Evolutionary conservation across 768 basidiomycete genomes (phyloP).

Genomic region (Boletus subcaerulescens): DNA sequence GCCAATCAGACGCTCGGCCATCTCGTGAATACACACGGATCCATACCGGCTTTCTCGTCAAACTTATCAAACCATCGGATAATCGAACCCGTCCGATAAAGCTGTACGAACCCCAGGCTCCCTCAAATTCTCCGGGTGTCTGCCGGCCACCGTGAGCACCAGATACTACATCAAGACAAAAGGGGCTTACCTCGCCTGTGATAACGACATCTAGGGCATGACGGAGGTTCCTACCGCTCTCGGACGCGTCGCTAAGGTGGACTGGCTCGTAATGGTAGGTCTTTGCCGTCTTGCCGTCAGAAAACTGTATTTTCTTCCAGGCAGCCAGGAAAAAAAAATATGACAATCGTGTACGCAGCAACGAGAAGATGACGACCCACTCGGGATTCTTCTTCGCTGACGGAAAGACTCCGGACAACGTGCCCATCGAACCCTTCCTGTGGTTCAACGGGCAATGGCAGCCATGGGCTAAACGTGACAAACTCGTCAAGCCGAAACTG

Average conservation of each 20-base stretch:
- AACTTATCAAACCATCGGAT: slow-evolving; percentile 55
- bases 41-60: slow-evolving; percentile 62
- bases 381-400: slow-evolving; percentile 21
- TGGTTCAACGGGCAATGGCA: slow-evolving; percentile 30
- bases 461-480: slow-evolving; percentile 39
- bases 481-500: slow-evolving; percentile 49
- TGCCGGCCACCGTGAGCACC: slow-evolving; percentile 30
- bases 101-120: slow-evolving; percentile 65
- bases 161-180: slow-evolving; percentile 19
- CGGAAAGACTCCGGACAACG: slow-evolving; percentile 17
- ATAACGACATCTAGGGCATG: slow-evolving; percentile 37
- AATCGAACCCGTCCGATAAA: slow-evolving; percentile 55
- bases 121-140: slow-evolving; percentile 53
- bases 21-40: slow-evolving; percentile 6
- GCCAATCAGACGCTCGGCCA: background rate
- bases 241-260: slow-evolving; percentile 27
- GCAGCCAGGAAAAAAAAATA: slow-evolving; percentile 3
- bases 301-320: slow-evolving; percentile 24
- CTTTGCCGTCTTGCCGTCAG: slow-evolving; percentile 25
- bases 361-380: slow-evolving; percentile 19
- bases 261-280: slow-evolving; percentile 31
- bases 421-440: slow-evolving; percentile 22
- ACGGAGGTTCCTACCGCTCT: slow-evolving; percentile 26
- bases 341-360: slow-evolving; percentile 23
- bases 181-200: slow-evolving; percentile 30